Percentiles rank a stretch among this genome's conserved stretches.
Evolutionary conservation across 176 grass and related monocot genomes (phyloP).

Genomic region (bread wheat (Triticum aestivum)): IWGSC_CS_RefSeq_v2.1 NC_057796.1:241302401-241302900

Average conservation of each 20-base stretch:
- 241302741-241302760: neutral
- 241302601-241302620: neutral
- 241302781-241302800: neutral
- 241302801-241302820: neutral
- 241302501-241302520: neutral
- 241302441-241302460: neutral
- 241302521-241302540: neutral
- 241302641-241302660: neutral
- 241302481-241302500: neutral
- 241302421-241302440: neutral
- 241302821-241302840: neutral
- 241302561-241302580: neutral
- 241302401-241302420: neutral
- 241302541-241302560: neutral
- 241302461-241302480: neutral
- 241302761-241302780: neutral
- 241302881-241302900: neutral
- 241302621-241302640: neutral
- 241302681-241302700: neutral
- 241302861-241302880: neutral
- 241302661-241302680: constrained; percentile 2
- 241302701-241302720: neutral
- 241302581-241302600: neutral
- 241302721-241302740: neutral
- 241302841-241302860: neutral